A percentile compares a stretch with the other conserved stretches of the same genome.
These are phyloP conservation scores for Ilex paraguariensis DNA, from an alignment of 305 asterid genomes.

Conservation along the genomic window DNA sequence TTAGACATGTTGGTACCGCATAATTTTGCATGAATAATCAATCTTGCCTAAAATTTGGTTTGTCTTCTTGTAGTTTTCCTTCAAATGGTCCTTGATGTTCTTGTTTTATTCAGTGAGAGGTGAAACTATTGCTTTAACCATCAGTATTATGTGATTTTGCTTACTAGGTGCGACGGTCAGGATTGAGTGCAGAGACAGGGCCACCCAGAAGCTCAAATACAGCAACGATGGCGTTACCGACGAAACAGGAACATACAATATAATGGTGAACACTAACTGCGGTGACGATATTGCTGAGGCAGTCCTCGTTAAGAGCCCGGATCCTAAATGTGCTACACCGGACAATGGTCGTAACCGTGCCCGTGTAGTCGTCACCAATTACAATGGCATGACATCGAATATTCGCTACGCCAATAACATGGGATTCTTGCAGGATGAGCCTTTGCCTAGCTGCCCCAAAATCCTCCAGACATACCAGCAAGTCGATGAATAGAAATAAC, in stretches of 20 bases:
- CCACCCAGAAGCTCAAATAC: conserved; percentile 23
- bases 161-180: conserved; percentile 41
- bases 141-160: background rate
- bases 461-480: conserved; percentile 54
- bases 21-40: no score
- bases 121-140: no score
- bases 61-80: no score
- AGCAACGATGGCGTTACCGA: conserved; percentile 33
- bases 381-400: conserved; percentile 65
- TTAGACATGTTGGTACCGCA: no score
- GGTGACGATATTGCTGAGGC: conserved; percentile 58
- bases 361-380: conserved; percentile 58
- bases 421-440: conserved; percentile 40
- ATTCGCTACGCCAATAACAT: conserved; percentile 55
- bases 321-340: conserved; percentile 39
- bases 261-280: conserved; percentile 41
- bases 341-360: conserved; percentile 60
- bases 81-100: no score
- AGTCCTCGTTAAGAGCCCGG: conserved; percentile 36
- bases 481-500: conserved; percentile 19
- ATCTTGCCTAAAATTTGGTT: no score
- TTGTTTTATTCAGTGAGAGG: no score
- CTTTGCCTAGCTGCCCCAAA: conserved; percentile 56
- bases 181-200: conserved; percentile 38
- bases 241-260: conserved; percentile 42